These are phyloP conservation scores for Gracilaria domingensis DNA, from an alignment of 23 red algal species.

Conservation along the genomic window DNA sequence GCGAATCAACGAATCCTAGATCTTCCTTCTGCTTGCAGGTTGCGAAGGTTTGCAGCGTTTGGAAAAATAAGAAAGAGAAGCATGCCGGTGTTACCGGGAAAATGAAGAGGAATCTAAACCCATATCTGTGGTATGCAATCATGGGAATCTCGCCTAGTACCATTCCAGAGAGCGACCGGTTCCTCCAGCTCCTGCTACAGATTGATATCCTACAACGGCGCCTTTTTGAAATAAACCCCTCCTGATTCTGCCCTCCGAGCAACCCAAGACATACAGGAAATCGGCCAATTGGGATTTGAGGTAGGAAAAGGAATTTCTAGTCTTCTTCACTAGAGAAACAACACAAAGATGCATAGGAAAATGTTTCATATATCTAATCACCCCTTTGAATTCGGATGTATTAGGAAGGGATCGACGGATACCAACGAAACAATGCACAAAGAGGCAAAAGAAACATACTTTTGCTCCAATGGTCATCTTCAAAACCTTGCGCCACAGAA, in stretches of 20 bases:
- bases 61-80: not conserved
- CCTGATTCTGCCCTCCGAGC: too few species aligned
- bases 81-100: conserved; percentile 16
- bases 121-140: conserved; percentile 1
- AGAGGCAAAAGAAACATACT: not conserved
- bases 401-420: not conserved
- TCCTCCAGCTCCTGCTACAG: not conserved
- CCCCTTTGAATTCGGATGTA: not conserved
- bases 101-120: not conserved
- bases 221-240: too few species aligned
- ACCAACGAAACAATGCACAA: conserved; percentile 6
- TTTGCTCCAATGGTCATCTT: not conserved
- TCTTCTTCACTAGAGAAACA: too few species aligned
- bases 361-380: not conserved
- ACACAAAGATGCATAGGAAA: too few species aligned
- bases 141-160: not conserved
- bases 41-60: not conserved
- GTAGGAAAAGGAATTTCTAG: too few species aligned
- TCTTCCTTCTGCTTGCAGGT: not conserved
- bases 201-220: too few species aligned
- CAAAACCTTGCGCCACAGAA: not conserved
- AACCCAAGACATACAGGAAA: too few species aligned
- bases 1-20: not conserved
- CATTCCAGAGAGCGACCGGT: not conserved
- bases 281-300: too few species aligned